A percentile compares a stretch with the other conserved stretches of the same genome.
phyloP scores from a whole-genome alignment of 148 eudicot genomes.

The Salicornia ramosissima region DNA sequence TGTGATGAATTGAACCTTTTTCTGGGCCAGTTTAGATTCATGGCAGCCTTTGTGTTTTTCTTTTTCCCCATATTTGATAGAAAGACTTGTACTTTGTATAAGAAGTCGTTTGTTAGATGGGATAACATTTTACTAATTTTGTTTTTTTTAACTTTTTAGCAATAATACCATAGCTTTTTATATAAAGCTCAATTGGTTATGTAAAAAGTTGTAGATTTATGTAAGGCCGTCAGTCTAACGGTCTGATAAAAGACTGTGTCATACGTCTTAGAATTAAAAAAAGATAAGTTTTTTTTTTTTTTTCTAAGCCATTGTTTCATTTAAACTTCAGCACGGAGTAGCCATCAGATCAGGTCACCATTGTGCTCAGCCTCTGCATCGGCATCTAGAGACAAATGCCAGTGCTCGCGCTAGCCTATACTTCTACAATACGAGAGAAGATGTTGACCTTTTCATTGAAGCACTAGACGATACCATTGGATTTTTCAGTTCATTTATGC shows the following conservation, averaged over 20 bases:
- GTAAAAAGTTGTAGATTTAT: too few relatives aligned
- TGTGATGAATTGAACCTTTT: not conserved
- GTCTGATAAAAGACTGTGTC: too few relatives aligned
- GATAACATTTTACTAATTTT: too few relatives aligned
- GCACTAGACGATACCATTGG: conserved; percentile 64
- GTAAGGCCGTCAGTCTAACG: too few relatives aligned
- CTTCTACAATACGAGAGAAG: conserved; percentile 90
- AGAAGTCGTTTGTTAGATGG: too few relatives aligned
- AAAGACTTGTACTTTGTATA: not conserved
- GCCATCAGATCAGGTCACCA: conserved; percentile 97
- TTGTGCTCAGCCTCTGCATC: conserved; percentile 95
- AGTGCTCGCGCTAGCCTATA: conserved; percentile 91
- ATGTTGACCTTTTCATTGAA: conserved; percentile 58
- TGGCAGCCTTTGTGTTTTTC: not conserved
- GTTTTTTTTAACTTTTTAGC: too few relatives aligned
- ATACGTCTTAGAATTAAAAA: too few relatives aligned
- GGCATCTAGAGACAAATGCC: conserved; percentile 65
- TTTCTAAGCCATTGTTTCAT: not conserved
- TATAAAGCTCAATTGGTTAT: too few relatives aligned
- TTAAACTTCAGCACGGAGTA: conserved; percentile 65
- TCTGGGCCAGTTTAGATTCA: not conserved
- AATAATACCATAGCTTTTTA: too few relatives aligned
- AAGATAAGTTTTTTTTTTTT: too few relatives aligned
- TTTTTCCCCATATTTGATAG: not conserved
- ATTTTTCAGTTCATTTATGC: conserved; percentile 63